Base-by-base conservation (phyloP, 1,284 basidiomycete species). In the Butyriboletus appendiculatus region DNA sequence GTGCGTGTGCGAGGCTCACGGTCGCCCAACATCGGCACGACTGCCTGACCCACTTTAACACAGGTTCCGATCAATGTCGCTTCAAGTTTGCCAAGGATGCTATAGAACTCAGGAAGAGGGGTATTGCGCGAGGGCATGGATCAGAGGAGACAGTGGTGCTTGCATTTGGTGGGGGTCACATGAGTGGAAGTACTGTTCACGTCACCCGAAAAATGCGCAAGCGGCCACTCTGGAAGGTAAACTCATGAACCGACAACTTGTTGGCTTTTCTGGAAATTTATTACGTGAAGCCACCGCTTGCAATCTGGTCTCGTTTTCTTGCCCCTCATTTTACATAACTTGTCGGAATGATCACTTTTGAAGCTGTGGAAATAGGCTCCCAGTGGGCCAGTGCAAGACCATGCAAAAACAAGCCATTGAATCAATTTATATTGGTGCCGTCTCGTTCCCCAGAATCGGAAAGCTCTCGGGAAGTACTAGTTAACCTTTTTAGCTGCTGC, bases 71-170 rank as follows among this genome's bases (percentile, higher is more conserved):
- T 72, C 92, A 94, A 68, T 82, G 85, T 56, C 85, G 92, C 47
- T 95, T 94, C 75, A 88, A 87, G 64, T 95, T 94, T 71, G 90
- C 92, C 12, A 94, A 94, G 73, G 89, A 92, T 59, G 90, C 85
- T 11, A 89, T 94, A 65, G 88, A 92, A 61, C 66, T 87, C 64
- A 81, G 92, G 60, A 94, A 92, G 72, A 79, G 77, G 58, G 83
- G 81, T 10, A 78, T 83, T 61, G 78, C 84, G 50, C 81, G 81
- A 53, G 84, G 81, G 42, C 72, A 76, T 54, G 82, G 84, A 56
- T 81, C 81, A 53, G 86, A 88, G 70, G 92, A 94, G 75, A 90
- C 88, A 20, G 92, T 94, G 37, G 92, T 95, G 45, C 78, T 94
- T 57, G 90, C 90, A 34, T 91, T 94, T 73, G 88, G 87, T 56